Base-by-base conservation (phyloP, 2,329 filamentous ascomycete species). In the Emmonsiellopsis sp. region DNA sequence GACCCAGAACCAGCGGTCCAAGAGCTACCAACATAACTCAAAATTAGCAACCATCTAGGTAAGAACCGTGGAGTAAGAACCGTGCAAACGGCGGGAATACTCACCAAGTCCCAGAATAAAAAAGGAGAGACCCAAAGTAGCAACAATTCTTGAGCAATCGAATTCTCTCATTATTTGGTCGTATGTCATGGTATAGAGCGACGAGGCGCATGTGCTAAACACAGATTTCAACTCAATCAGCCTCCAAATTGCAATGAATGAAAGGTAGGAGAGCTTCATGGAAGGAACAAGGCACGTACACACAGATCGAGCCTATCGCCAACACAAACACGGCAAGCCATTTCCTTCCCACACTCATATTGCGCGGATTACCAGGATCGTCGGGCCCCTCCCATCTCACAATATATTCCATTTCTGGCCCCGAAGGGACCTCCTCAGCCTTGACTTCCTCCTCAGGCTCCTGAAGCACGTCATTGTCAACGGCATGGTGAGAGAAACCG, bases 161-260 rank as follows among this genome's bases (percentile, higher is more conserved):
- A 95, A 94, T 55, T 94, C 87, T 30, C 76, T 72, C 57, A 85
- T 82, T 70, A 95, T 82, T 68, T 93, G 86, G 15, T 63, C 66
- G 67, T 95, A 96, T 0, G 87, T 93, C 10, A 82, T 82, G 0
- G 89, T 92, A 70, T 96, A 95, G 62, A 95, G 83, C n/a, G 89
- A 93, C 47, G 86, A 91, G 1, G 87, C 82, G 65, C 85, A 89
- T 7, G 90, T 95, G 52, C 86, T 90, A 62, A 40, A 16, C 11
- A 38, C 7, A 11, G 11, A 32, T n/a, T 26, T 4, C 20, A 20
- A 26, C 26, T 47, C 50, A 48, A 26, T 45, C 42, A 50, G 41
- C 15, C 9, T 16, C 42, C 20, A n/a, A 38, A 26, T 16, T 13
- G n/a, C 8, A 2, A 10, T 34, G 9, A 26, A 26, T 26, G 20